Evolutionary conservation across 2,329 filamentous ascomycete genomes (phyloP).

Genomic region (Ascochyta fabae): DNA sequence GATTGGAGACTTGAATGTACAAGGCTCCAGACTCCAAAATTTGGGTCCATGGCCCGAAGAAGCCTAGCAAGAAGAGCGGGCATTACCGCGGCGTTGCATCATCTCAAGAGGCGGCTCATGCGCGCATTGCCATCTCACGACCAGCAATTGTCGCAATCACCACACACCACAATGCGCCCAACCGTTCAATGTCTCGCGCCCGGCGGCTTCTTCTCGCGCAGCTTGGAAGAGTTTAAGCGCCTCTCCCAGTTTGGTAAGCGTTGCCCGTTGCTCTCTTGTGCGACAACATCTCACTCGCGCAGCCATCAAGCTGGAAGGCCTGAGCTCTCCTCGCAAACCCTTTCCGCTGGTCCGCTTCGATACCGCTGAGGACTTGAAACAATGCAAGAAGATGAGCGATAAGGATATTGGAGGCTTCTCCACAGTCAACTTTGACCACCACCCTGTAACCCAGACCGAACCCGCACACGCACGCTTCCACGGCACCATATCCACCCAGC

Average conservation of each 20-base stretch:
- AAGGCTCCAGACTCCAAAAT: constrained; percentile 4
- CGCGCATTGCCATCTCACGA: constrained; percentile 3
- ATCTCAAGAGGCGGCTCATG: neutral
- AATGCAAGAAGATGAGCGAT: constrained; percentile 82
- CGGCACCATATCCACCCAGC: constrained; percentile 83
- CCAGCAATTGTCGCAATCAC: constrained; percentile 5
- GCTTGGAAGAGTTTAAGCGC: constrained; percentile 64
- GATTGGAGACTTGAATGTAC: neutral
- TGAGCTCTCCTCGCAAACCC: constrained; percentile 69
- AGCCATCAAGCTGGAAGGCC: constrained; percentile 74
- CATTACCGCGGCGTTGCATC: neutral
- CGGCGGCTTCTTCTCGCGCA: constrained; percentile 65
- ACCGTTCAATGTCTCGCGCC: constrained; percentile 46
- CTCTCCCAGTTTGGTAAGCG: constrained; percentile 60
- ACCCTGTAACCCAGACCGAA: constrained; percentile 54
- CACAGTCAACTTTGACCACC: constrained; percentile 72
- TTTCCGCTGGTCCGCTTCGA: constrained; percentile 71
- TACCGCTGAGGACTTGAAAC: constrained; percentile 49
- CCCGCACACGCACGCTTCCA: constrained; percentile 80
- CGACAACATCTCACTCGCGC: constrained; percentile 34
- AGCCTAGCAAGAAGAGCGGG: neutral
- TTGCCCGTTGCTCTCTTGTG: constrained; percentile 33
- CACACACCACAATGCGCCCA: constrained; percentile 43
- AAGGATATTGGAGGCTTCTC: constrained; percentile 87
- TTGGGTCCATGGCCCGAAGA: neutral